Evolutionary conservation across 768 basidiomycete species (phyloP).

Genomic region (Boletus rubroflammeus): DNA sequence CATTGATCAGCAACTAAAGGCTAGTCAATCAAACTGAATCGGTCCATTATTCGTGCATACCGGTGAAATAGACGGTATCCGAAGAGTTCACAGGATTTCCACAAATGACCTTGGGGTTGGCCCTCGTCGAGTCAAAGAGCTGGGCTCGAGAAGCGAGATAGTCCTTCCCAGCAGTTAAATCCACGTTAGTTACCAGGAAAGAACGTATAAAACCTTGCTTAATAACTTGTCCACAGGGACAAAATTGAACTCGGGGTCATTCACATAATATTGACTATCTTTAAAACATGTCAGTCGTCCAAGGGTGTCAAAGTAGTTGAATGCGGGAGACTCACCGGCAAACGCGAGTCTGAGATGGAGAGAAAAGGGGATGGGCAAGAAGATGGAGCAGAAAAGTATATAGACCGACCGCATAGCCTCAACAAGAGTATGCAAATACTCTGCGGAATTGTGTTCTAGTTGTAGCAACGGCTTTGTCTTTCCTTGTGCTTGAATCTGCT

Average conservation of each 20-base stretch:
- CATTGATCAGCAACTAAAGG: slow-evolving; percentile 75
- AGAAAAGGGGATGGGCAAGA: slow-evolving; percentile 1
- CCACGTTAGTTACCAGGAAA: not conserved
- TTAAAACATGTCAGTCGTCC: not conserved
- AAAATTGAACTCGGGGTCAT: slow-evolving; percentile 77
- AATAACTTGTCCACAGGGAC: slow-evolving; percentile 81
- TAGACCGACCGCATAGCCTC: slow-evolving; percentile 71
- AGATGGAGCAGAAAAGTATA: not conserved
- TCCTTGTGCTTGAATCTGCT: slow-evolving; percentile 74
- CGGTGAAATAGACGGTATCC: slow-evolving; percentile 94
- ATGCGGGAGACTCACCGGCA: slow-evolving; percentile 50
- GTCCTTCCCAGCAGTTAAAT: slow-evolving; percentile 45
- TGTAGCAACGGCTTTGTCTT: slow-evolving; percentile 65
- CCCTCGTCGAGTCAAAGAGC: slow-evolving; percentile 67
- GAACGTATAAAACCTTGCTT: slow-evolving; percentile 57
- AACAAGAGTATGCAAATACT: slow-evolving; percentile 84
- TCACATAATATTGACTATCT: slow-evolving; percentile 90
- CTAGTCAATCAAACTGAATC: not conserved
- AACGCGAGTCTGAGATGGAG: slow-evolving; percentile 54
- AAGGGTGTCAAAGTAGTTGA: not conserved
- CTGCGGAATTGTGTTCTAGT: slow-evolving; percentile 86
- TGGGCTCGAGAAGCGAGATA: slow-evolving; percentile 80
- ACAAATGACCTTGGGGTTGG: slow-evolving; percentile 63
- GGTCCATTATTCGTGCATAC: slow-evolving; percentile 33
- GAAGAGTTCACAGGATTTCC: slow-evolving; percentile 82